Conservation (phyloP, 2,329 filamentous ascomycete species). For the Magnaporthales sp. region DNA sequence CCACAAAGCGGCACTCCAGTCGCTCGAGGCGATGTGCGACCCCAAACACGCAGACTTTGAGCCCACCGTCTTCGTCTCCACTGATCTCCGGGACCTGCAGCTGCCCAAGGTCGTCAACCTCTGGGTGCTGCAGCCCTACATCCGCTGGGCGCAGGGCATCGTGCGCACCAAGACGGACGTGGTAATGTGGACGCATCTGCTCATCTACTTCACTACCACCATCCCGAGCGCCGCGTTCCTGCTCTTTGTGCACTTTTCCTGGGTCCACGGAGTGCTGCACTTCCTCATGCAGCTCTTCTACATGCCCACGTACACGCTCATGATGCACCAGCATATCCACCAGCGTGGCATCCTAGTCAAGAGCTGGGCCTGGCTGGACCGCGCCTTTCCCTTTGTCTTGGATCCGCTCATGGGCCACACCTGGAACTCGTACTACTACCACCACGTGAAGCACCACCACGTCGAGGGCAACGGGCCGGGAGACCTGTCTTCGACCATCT, state of each 20-base stretch:
- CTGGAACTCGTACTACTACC: constrained; percentile 79
- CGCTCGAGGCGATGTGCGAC: constrained; percentile 32
- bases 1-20: constrained; percentile 22
- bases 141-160: constrained; percentile 41
- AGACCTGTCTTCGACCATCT: constrained; percentile 67
- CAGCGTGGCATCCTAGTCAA: constrained; percentile 54
- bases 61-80: constrained; percentile 33
- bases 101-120: constrained; percentile 31
- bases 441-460: constrained; percentile 81
- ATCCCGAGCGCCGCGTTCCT: constrained; percentile 55
- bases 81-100: constrained; percentile 28
- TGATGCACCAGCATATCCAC: constrained; percentile 83
- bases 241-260: constrained; percentile 59
- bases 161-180: constrained; percentile 65
- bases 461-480: constrained; percentile 70
- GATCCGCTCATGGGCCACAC: constrained; percentile 76
- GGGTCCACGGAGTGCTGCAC: constrained; percentile 59
- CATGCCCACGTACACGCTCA: constrained; percentile 65
- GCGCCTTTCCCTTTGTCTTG: constrained; percentile 60
- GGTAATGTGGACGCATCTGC: constrained; percentile 67
- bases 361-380: constrained; percentile 35
- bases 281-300: constrained; percentile 58
- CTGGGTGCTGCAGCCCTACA: constrained; percentile 50
- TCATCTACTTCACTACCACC: constrained; percentile 62
- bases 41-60: constrained; percentile 31